Percentiles rank a stretch among this genome's conserved stretches.
These are phyloP conservation scores for Penicillium sp. DNA, from an alignment of 2,329 filamentous ascomycete species.

Conservation along the genomic window DNA sequence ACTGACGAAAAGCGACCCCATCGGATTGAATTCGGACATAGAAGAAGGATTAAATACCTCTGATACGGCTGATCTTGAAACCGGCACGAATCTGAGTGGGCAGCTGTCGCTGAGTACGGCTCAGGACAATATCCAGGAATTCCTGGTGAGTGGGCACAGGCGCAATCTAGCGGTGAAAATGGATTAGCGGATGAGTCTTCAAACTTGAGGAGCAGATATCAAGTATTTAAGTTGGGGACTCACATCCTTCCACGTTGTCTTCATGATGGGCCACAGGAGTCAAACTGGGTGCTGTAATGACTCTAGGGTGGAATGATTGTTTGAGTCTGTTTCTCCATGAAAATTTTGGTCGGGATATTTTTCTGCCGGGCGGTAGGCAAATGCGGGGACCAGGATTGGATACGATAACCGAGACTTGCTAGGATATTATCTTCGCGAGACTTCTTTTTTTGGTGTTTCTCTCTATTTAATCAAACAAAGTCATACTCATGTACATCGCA, in stretches of 20 bases:
- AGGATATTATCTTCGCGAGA: background rate
- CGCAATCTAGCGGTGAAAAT: conserved; percentile 59
- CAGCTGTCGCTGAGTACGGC: conserved; percentile 84
- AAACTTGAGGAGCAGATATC: background rate
- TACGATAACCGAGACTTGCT: conserved; percentile 16
- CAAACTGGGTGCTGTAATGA: conserved; percentile 19
- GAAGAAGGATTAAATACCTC: conserved; percentile 45
- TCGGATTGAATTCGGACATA: background rate
- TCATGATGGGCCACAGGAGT: conserved; percentile 49
- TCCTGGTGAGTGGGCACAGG: conserved; percentile 90
- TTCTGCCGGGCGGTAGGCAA: conserved; percentile 25
- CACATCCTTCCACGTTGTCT: conserved; percentile 61
- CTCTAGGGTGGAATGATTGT: conserved; percentile 27
- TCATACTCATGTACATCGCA: conserved; percentile 19
- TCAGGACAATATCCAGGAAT: conserved; percentile 96
- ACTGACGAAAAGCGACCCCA: background rate
- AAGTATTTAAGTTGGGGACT: conserved; percentile 15
- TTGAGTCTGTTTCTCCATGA: conserved; percentile 25
- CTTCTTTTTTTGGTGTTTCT: background rate
- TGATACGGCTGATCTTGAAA: conserved; percentile 93
- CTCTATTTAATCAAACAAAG: background rate
- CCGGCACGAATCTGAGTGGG: conserved; percentile 94
- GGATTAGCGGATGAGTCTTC: conserved; percentile 27
- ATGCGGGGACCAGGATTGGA: conserved; percentile 25
- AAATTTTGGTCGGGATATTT: conserved; percentile 27